phyloP scores from a whole-genome alignment of 345 rosid genomes.

The Murraya koenigii region DNA sequence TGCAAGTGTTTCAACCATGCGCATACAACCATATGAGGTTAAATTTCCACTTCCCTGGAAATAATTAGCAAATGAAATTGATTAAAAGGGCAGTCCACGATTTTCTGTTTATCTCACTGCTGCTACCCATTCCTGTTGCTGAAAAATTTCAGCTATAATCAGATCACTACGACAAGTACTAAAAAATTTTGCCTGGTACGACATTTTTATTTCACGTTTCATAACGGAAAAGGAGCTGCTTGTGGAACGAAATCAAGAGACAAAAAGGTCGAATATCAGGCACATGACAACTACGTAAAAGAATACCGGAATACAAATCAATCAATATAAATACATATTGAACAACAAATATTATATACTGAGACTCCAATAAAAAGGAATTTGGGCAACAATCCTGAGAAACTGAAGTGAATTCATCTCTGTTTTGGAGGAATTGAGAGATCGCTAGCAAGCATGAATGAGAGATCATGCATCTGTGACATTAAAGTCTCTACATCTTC shows the following conservation, averaged over 20 bases:
- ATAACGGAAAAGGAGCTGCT: background rate
- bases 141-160: background rate
- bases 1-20: background rate
- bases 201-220: background rate
- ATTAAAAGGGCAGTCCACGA: background rate
- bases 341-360: conserved; percentile 2
- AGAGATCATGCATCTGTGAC: conserved; percentile 88
- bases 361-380: background rate
- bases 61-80: background rate
- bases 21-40: background rate
- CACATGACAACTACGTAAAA: background rate
- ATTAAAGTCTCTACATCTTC: conserved; percentile 47
- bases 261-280: too few relatives aligned
- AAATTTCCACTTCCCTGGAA: background rate
- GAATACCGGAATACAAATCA: background rate
- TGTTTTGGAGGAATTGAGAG: conserved; percentile 50
- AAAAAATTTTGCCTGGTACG: background rate
- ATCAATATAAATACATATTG: background rate
- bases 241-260: background rate
- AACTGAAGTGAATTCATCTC: conserved; percentile 11
- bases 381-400: conserved; percentile 4
- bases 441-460: conserved; percentile 71
- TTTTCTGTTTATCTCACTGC: too few relatives aligned
- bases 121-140: background rate
- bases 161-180: background rate